phyloP scores from a whole-genome alignment of 2,329 filamentous ascomycete genomes.

The Tolypocladium cylindrosporum region DNA sequence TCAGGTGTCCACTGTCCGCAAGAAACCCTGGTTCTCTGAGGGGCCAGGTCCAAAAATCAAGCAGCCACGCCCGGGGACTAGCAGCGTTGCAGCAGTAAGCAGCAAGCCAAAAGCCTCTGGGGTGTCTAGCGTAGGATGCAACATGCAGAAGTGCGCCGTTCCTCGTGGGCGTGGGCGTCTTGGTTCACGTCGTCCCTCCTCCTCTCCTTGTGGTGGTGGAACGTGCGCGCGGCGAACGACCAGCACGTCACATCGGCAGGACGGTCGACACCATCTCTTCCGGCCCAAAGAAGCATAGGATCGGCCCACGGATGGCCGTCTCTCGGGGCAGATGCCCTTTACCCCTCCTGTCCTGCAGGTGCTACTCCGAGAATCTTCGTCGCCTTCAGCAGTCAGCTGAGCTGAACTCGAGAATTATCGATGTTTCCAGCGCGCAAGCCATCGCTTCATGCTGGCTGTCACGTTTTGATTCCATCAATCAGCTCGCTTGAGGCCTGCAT shows the following conservation, averaged over 20 bases:
- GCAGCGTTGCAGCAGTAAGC: background rate
- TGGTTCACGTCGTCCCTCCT: background rate
- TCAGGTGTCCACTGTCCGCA: too few species aligned
- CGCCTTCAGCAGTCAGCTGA: background rate
- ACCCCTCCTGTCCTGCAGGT: too few species aligned
- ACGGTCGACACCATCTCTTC: too few species aligned
- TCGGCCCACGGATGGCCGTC: too few species aligned
- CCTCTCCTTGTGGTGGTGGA: background rate
- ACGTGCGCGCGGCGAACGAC: too few species aligned
- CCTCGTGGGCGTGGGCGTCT: background rate
- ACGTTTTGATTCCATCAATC: background rate
- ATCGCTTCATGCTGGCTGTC: background rate
- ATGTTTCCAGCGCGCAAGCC: background rate
- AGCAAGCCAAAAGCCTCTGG: background rate
- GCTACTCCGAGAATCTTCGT: too few species aligned
- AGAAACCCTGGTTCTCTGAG: background rate
- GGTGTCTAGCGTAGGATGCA: background rate
- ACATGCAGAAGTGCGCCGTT: background rate
- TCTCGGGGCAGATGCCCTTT: too few species aligned
- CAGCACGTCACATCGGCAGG: too few species aligned
- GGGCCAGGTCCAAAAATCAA: background rate
- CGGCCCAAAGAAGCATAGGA: too few species aligned
- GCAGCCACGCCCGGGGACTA: background rate
- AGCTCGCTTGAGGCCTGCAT: background rate
- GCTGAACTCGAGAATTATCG: too few species aligned